A percentile compares a stretch with the other conserved stretches of the same genome.
These are phyloP conservation scores for Rhizopus delemar DNA, from an alignment of 371 early-diverging fungal species.

Conservation along the genomic window DNA sequence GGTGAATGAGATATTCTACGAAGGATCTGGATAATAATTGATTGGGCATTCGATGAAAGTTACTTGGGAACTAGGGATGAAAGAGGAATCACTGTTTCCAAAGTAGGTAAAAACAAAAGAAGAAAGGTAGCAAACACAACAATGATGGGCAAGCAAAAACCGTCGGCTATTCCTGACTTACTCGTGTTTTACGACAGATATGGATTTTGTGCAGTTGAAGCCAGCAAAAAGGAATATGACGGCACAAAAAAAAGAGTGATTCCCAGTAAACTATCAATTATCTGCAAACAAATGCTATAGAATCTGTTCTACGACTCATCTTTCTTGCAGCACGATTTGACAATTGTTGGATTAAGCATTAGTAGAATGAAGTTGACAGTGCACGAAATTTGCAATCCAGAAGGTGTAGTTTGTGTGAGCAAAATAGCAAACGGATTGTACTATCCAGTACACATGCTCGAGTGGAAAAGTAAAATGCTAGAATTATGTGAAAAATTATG, in stretches of 20 bases:
- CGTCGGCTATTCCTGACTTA: conserved; percentile 2
- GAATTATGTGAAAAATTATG: conserved; percentile 6
- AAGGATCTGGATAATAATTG: conserved; percentile 13
- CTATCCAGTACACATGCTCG: conserved; percentile 4
- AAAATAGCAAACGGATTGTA: not conserved
- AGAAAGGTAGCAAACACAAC: not conserved
- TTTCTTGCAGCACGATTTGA: conserved; percentile 1
- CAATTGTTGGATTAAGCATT: conserved; percentile 4
- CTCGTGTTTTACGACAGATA: conserved; percentile 2
- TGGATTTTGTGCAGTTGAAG: conserved; percentile 6
- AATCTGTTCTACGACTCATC: not conserved
- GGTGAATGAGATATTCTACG: conserved; percentile 8
- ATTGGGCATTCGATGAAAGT: conserved; percentile 13
- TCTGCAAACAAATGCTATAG: conserved; percentile 9
- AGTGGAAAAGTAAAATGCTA: conserved; percentile 8
- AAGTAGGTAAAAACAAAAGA: conserved; percentile 10
- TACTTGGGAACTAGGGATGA: conserved; percentile 4
- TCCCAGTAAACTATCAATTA: not conserved
- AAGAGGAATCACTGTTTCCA: conserved; percentile 9
- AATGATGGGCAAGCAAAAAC: conserved; percentile 1
- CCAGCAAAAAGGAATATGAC: not conserved
- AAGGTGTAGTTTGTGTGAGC: conserved; percentile 4
- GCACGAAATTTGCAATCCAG: conserved; percentile 2
- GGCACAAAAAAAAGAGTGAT: conserved; percentile 3
- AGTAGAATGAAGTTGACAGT: conserved; percentile 7